phyloP scores from a whole-genome alignment of 768 basidiomycete species.

The Mycena latifolia region DNA sequence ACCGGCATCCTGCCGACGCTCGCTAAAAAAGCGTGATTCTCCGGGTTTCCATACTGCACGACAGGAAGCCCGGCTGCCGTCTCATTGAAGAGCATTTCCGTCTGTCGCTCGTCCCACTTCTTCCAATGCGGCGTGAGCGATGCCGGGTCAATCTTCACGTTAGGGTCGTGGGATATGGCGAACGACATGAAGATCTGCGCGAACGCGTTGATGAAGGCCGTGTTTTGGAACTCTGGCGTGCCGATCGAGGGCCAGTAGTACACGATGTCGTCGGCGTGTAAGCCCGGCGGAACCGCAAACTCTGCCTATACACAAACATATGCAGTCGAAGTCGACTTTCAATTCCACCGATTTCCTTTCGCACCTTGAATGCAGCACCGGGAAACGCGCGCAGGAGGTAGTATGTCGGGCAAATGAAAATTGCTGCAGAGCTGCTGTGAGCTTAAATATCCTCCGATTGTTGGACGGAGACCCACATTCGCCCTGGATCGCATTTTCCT shows the following conservation, averaged over 20 bases:
- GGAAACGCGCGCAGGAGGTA: constrained; percentile 45
- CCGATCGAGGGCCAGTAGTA: constrained; percentile 43
- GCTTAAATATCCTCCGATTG: too few species aligned
- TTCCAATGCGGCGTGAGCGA: constrained; percentile 24
- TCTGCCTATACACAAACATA: constrained; percentile 37
- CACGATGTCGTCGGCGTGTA: constrained; percentile 39
- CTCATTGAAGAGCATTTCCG: constrained; percentile 31
- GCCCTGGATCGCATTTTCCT: too few species aligned
- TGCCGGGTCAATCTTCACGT: constrained; percentile 14
- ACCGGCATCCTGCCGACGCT: too few species aligned
- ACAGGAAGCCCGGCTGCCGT: constrained; percentile 15
- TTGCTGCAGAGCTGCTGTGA: constrained; percentile 38
- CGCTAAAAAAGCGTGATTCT: too few species aligned
- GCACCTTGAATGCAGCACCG: constrained; percentile 49
- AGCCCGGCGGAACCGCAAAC: constrained; percentile 44
- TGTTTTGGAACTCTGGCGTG: constrained; percentile 22
- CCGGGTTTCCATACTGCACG: too few species aligned
- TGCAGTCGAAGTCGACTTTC: too few species aligned
- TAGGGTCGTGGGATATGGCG: constrained; percentile 30
- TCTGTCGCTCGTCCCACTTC: constrained; percentile 2
- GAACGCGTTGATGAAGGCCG: constrained; percentile 24
- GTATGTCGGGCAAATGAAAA: constrained; percentile 52
- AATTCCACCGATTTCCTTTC: too few species aligned
- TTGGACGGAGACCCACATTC: too few species aligned
- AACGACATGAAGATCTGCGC: constrained; percentile 30